Evolutionary conservation across 306 rosid genomes (phyloP).

Genomic region (Abrus precatorius): DNA sequence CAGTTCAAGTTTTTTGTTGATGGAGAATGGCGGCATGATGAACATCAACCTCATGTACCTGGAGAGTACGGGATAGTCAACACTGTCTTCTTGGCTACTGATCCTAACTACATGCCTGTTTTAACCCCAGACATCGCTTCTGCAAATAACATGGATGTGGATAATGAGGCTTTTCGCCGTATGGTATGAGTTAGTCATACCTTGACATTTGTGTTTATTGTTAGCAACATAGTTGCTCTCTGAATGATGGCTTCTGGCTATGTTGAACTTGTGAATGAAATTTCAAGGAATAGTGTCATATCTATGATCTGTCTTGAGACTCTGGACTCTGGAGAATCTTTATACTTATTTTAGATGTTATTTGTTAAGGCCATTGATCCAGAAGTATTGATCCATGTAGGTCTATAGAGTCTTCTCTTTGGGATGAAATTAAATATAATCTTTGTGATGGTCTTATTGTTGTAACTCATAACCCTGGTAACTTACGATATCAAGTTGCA

Average conservation of each 20-base stretch:
- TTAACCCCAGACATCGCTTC: conserved; percentile 57
- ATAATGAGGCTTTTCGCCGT: conserved; percentile 75
- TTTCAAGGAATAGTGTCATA: background rate
- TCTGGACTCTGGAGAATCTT: background rate
- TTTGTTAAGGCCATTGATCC: conserved; percentile 37
- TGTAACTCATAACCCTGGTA: conserved; percentile 4
- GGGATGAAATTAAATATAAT: conserved; percentile 13
- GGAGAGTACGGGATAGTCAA: conserved; percentile 90
- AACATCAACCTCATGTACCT: conserved; percentile 71
- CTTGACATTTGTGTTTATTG: conserved; percentile 12
- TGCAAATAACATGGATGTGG: conserved; percentile 92
- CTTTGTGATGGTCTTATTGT: conserved; percentile 31
- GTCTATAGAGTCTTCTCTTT: conserved; percentile 21
- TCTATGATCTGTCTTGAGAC: background rate
- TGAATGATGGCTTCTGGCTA: conserved; percentile 24
- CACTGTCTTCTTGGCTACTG: conserved; percentile 75
- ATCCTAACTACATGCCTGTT: conserved; percentile 70
- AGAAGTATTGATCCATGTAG: conserved; percentile 1
- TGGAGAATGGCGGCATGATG: conserved; percentile 94
- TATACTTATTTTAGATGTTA: conserved; percentile 14
- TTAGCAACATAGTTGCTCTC: conserved; percentile 6
- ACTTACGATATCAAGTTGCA: conserved; percentile 20
- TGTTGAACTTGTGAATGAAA: conserved; percentile 38
- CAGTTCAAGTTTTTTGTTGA: conserved; percentile 98
- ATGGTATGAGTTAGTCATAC: conserved; percentile 65